Evolutionary conservation across 768 basidiomycete genomes (phyloP), one percentile per base, ranked within the genome.

Genomic region (Hericium erinaceus): DNA sequence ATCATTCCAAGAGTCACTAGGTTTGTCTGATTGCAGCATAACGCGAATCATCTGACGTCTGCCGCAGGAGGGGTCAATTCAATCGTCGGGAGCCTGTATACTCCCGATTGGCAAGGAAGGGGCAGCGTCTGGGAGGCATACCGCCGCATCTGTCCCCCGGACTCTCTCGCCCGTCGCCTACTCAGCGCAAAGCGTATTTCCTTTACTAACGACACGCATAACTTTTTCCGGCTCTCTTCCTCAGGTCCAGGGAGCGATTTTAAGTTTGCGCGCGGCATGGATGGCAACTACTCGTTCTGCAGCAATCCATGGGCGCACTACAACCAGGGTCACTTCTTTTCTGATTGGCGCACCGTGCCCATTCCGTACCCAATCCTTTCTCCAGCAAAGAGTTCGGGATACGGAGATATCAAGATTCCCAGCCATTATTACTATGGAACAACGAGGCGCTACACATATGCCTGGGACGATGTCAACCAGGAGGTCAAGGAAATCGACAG

Each of bases 381-480:
- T 2, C 94, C 95, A 2, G 90, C 93, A 0, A 92, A 89, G 65
- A 85, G 87, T 0, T 75, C 75, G 41, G 93, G 97, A 0, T 98
- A 87, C 68, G 73, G 83, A 61, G 97, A 98, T 67, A 90, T 99
- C 63, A 78, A 89, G 57, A 93, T 98, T 60, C 95, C 97, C 0
- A 94, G 91, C 60, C 94, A 98, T 69, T 98, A 99, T 68, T 98
- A 99, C 69, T 92, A 91, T 65, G 87, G 86, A 11, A 84, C 84
- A 56, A 91, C 87, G 15, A 74, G 79, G 50, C 72, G 83, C 55
- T 95, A 95, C 64, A 93, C 94, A 1, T 98, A 95, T 58, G 94
- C 85, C 0, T 98, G 91, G 88, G 92, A 97, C 66, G 73, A 85
- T 0, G 76, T 86, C 18, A 84, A 87, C 59, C 73, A 84, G 61